Evolutionary conservation across 768 basidiomycete genomes (phyloP), one percentile per base, ranked within the genome.

Genomic region (Amyloporia xantha): DNA sequence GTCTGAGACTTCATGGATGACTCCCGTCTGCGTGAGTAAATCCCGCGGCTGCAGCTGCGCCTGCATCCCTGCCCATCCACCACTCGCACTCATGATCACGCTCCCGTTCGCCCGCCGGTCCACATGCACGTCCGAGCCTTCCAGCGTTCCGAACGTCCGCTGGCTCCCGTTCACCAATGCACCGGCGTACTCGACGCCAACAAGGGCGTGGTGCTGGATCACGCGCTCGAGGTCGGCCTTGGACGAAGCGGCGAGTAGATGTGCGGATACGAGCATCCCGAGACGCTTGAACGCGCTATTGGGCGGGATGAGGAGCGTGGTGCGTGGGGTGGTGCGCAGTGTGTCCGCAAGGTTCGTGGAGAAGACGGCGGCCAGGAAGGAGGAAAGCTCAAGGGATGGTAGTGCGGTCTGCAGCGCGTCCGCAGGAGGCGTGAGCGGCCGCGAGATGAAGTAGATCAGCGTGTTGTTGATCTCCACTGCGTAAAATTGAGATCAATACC

Each of bases 261-360:
- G 91, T 13, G 77, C 78, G 68, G 89, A 92, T 53, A 91, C 85
- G 38, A 99, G 77, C 46, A 74, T 59, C 4, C 96, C 96, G 5
- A 98, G 77, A 6, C 82, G 77, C 53, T 82, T 78, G 71, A 96
- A 99, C 0, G 92, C 96, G n/a, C 69, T 63, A 60, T 99, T 99
- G 39, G 78, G 82, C 7, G 96, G 96, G 27, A 96, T 82, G 35
- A 99, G 77, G 50, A 92, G 77, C 2, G 93, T 86, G 0, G 85
- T 84, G 6, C 78, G 79, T 3, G 88, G 84, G 20, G 76, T 77
- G 19, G 60, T 71, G 60, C 79, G 75, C 50, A 91, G 68, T 19
- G 68, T 72, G 26, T 88, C 81, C 7, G 90, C 88, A 41, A 97
- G 77, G 10, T 79, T 79, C 10, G 91, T 86, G 2, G 95, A 90